Evolutionary conservation across 2,329 filamentous ascomycete species (phyloP).

Genomic region (Scedosporium aurantiacum): DNA sequence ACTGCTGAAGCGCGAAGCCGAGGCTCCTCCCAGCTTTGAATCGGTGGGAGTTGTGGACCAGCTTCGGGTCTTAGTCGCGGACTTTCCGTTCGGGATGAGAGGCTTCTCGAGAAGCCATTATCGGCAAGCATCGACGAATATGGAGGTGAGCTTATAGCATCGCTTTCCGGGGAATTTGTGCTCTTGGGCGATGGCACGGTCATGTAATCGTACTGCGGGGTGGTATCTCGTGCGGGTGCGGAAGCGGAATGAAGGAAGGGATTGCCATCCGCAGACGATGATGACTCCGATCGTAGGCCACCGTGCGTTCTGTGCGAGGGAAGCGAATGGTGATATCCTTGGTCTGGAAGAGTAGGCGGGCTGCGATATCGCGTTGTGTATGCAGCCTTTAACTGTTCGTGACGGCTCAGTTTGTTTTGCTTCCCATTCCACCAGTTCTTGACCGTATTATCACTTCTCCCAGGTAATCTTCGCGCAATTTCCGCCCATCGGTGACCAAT

Average conservation of each 20-base stretch:
- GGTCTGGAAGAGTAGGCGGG: background rate
- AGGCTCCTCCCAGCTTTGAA: background rate
- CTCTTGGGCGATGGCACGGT: background rate
- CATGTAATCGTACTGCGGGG: background rate
- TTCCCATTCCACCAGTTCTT: constrained; percentile 98
- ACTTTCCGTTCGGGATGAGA: background rate
- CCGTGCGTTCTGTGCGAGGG: background rate
- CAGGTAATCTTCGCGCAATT: constrained; percentile 70
- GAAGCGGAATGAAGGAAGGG: background rate
- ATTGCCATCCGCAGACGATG: background rate
- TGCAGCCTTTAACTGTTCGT: constrained; percentile 19
- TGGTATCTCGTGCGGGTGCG: background rate
- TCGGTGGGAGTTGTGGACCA: background rate
- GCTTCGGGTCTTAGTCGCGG: background rate
- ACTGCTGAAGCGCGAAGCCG: background rate
- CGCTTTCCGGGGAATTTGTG: background rate
- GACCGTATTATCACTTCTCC: constrained; percentile 86
- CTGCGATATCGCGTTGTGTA: background rate
- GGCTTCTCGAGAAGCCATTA: background rate
- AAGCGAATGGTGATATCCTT: background rate
- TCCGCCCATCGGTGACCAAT: constrained; percentile 89
- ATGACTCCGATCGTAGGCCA: background rate
- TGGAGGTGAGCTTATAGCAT: background rate
- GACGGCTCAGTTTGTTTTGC: constrained; percentile 64
- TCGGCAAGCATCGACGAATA: background rate